Base-by-base conservation (phyloP, 805 yeast genomes). In the Candida pseudoglaebosa region DNA sequence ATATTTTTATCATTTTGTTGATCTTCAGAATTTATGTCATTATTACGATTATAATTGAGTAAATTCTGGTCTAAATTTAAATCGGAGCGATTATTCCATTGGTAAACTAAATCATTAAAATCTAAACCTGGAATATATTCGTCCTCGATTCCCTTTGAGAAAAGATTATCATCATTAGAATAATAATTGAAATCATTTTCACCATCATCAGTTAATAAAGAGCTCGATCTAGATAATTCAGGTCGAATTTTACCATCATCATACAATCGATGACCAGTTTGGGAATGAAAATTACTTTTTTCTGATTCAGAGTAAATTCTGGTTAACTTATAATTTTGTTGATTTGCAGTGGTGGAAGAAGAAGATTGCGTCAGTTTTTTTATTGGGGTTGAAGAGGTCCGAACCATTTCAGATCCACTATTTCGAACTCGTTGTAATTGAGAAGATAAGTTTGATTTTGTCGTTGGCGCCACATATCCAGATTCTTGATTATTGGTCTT, bases 71-170 rank as follows among this genome's bases (percentile, higher is more conserved):
- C 36, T 9, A 37, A 20, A n/a, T 46, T 46, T 10, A 38, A 45
- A 21, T 52, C 58, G 2, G 53, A 47, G 5, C 41, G 40, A 14
- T 44, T 51, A 37, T 65, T 65, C 84, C 84, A 80, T 38, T 65
- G 63, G 36, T 63, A 56, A 1, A 77, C 45, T 51, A 62, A 57
- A 18, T 73, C 70, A 29, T 69, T 63, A 44, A 80, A 81, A 48
- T 80, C 80, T 20, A 84, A 64, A 34, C 82, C 85, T 0, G 91
- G 91, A 12, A 85, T 73, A 50, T 84, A 84, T 52, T 85, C 93
- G 54, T 84, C 91, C 50, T 80, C 83, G 47, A 83, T 63, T 1
- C 87, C 89, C 4, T 13, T 24, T 5, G 24, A 33, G 8, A 33
- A 26, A 14, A 29, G 22, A 14, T 32, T 32, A 14, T 22, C 29